These are phyloP conservation scores for Hemerocallis citrina DNA, from an alignment of 106 monocot species.

Conservation along the genomic window DNA sequence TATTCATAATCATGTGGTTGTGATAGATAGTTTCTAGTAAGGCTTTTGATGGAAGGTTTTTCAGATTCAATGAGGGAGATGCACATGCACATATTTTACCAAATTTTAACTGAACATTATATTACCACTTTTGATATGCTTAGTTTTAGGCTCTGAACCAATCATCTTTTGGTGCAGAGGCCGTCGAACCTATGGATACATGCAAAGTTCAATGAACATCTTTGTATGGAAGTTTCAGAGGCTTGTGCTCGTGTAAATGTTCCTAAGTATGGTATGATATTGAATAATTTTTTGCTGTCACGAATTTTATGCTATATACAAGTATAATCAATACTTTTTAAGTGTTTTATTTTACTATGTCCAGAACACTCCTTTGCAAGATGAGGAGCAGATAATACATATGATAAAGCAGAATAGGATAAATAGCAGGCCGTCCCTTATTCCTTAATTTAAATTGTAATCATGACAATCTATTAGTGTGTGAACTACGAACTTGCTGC, in stretches of 20 bases:
- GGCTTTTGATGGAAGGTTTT: too few relatives aligned
- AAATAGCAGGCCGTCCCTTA: too few relatives aligned
- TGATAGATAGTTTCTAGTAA: too few relatives aligned
- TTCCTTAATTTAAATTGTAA: too few relatives aligned
- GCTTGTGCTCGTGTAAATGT: slow-evolving; percentile 71
- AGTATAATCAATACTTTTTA: not conserved
- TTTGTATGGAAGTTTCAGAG: slow-evolving; percentile 75
- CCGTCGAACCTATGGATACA: slow-evolving; percentile 68
- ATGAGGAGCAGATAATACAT: not conserved
- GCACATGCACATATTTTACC: not conserved
- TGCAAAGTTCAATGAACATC: slow-evolving; percentile 88
- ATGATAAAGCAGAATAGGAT: not conserved
- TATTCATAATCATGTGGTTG: too few relatives aligned
- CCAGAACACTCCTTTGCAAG: not conserved
- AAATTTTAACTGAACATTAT: too few relatives aligned
- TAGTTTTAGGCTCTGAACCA: not conserved
- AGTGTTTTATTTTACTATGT: not conserved
- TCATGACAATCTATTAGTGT: too few relatives aligned
- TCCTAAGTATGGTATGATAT: slow-evolving; percentile 69
- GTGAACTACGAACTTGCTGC: too few relatives aligned
- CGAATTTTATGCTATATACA: not conserved
- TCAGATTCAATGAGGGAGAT: not conserved
- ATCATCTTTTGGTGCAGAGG: slow-evolving; percentile 45
- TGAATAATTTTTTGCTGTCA: not conserved
- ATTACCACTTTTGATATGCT: not conserved